Base-by-base conservation (phyloP, 768 basidiomycete genomes). In the Suillus subaureus region DNA sequence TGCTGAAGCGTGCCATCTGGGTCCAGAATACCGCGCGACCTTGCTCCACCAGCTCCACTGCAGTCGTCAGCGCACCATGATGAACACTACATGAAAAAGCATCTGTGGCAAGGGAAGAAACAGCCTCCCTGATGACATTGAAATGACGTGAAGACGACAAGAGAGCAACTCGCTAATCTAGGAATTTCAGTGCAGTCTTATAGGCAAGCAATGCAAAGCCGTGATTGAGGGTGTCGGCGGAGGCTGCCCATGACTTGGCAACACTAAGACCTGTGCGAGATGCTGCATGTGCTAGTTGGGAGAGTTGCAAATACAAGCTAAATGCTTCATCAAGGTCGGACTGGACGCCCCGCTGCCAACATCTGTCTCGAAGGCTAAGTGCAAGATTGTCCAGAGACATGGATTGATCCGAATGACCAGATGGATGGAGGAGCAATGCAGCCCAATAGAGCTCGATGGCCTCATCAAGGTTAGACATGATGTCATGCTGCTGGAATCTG, bases 11-110 rank as follows among this genome's bases (percentile, higher is more conserved):
- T 2, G 69, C 64, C 61, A 76, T 28, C 13, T 75, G 71, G 1
- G 77, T 69, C 76, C 76, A 78, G 33, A 78, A 28, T 1, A 78
- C 40, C 3, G 70, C 71, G 2, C 74, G 69, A 1, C 77, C 75
- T 37, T 78, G 74, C 47, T 76, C 47, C 47, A 49, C 47, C n/a
- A 49, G 23, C 6, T 49, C 47, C 12, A 49, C 47, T 0, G 23
- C 47, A 16, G 28, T 52, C 2, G 16, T 31, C 28, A 52, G 7
- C 2, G 28, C 28, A 18, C 4, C 2, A 5, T 18, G 51, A 31
- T 28, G 51, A 52, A 18, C 15, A 31, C 26, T 18, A 9, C 51
- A 52, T 8, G 51, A 52, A 18, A 52, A 31, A 8, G 51, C 51
- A 52, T 52, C 51, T 4, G 9, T 28, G 3, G 51, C 51, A 18